Base-by-base conservation (phyloP, 306 rosid genomes). In the Quercus parvula region DNA sequence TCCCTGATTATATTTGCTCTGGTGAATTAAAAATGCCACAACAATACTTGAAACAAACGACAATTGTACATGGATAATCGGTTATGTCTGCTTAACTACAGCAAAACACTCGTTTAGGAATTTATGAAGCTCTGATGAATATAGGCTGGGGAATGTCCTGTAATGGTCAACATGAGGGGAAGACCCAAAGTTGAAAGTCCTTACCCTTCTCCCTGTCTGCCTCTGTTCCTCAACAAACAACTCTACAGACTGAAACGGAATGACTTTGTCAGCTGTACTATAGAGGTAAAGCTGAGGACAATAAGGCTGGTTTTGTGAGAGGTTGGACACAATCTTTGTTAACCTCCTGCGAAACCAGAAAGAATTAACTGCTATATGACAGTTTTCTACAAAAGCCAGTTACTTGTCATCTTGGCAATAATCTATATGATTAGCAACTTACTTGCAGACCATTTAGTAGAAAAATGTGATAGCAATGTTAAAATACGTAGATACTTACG, bases 101-200 rank as follows among this genome's bases (percentile, higher is more conserved):
- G 88, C 84, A 77, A 90, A 88, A 72, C 92, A 90, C 12, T 81
- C 84, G 58, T 56, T 59, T 82, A 90, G 86, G 79, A 94, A 94
- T 25, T 75, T 55, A 78, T 81, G 81, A 54, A 90, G 86, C 86
- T 84, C 78, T 13, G 87, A 89, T 31, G 89, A 81, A 81, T 95
- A 95, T 8, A 85, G 15, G 55, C 86, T 83, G 0, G 99, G 97
- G 72, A 87, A 93, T 54, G 72, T 85, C 79, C 99, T 85, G 84
- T 79, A 91, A 79, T 95, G 99, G 76, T 95, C 98, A 71, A 95
- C 99, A 13, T 95, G 99, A 5, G 99, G 92, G 7, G 99, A 90
- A 38, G 86, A 78, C 33, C 90, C 81, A 22, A 92, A 95, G 86
- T 93, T 89, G 58, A 83, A 86, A 61, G 94, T 86, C 61, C 75